Conservation (phyloP, 345 rosid species). For the Hibiscus mutabilis region DNA sequence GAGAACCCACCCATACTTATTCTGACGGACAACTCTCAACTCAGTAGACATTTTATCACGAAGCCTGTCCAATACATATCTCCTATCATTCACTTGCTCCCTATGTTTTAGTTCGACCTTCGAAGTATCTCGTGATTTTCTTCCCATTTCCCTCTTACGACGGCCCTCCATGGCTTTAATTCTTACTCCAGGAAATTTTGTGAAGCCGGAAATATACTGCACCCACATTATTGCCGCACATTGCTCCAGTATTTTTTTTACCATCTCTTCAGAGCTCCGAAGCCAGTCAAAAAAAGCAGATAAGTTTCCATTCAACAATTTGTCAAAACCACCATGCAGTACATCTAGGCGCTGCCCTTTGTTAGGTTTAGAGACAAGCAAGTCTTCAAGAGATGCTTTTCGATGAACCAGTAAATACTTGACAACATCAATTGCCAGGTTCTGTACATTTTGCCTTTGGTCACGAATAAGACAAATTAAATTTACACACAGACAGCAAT, state of each 20-base stretch:
- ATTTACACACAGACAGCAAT: slow-evolving; percentile 90
- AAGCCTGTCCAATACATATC: slow-evolving; percentile 85
- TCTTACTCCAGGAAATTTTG: slow-evolving; percentile 93
- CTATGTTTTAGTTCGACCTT: slow-evolving; percentile 81
- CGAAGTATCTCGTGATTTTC: slow-evolving; percentile 69
- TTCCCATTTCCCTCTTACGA: slow-evolving; percentile 87
- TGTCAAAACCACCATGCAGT: slow-evolving; percentile 93
- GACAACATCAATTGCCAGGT: slow-evolving; percentile 74
- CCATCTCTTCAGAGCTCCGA: slow-evolving; percentile 62
- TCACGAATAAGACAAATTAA: slow-evolving; percentile 74
- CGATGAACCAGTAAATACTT: slow-evolving; percentile 85
- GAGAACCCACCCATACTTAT: slow-evolving; percentile 99
- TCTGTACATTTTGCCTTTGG: slow-evolving; percentile 72
- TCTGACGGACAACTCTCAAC: slow-evolving; percentile 97
- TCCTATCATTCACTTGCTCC: slow-evolving; percentile 92
- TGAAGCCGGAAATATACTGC: slow-evolving; percentile 84
- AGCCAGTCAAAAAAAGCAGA: slow-evolving; percentile 81
- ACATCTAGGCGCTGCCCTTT: slow-evolving; percentile 78
- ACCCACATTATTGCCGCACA: slow-evolving; percentile 97
- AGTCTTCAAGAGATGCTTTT: slow-evolving; percentile 80
- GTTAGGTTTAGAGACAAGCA: slow-evolving; percentile 78
- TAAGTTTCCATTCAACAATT: slow-evolving; percentile 69
- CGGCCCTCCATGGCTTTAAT: slow-evolving; percentile 90
- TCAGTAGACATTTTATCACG: slow-evolving; percentile 98
- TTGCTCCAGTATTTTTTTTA: slow-evolving; percentile 88